Conservation (phyloP, 2,329 filamentous ascomycete genomes). For the Tolypocladium guangdongense region DNA sequence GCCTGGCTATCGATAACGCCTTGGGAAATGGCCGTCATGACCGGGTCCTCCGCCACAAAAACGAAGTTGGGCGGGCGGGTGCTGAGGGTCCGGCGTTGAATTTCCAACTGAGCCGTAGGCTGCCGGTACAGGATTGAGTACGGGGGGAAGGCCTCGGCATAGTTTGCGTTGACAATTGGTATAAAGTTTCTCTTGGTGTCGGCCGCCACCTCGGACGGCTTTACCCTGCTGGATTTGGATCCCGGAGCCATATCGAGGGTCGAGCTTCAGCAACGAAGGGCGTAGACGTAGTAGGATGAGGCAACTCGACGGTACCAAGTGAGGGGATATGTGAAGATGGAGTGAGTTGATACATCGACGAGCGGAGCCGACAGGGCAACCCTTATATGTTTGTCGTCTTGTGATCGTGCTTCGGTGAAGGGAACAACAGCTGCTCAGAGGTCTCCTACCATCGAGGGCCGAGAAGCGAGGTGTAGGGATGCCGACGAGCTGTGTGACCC, state of each 20-base stretch:
- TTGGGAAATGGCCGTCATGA: constrained; percentile 50
- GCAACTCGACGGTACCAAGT: not conserved
- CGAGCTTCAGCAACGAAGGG: not conserved
- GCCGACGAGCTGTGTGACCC: constrained; percentile 21
- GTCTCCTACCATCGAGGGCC: not conserved
- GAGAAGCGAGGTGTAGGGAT: constrained; percentile 17
- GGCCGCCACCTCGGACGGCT: constrained; percentile 52
- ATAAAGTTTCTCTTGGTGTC: constrained; percentile 64
- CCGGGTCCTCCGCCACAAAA: constrained; percentile 46
- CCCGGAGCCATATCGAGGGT: constrained; percentile 17
- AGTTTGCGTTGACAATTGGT: constrained; percentile 49
- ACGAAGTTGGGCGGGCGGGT: constrained; percentile 34
- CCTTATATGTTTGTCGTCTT: constrained; percentile 4
- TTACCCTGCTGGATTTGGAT: constrained; percentile 19
- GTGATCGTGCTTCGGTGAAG: not conserved
- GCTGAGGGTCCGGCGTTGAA: constrained; percentile 22
- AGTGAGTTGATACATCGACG: constrained; percentile 7
- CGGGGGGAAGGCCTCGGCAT: constrained; percentile 41
- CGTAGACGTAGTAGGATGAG: not conserved
- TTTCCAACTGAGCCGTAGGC: constrained; percentile 34
- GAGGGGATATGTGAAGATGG: not conserved
- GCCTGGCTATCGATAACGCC: constrained; percentile 25
- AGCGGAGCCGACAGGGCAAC: not conserved
- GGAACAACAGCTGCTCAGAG: not conserved
- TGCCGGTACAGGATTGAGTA: constrained; percentile 49